Base-by-base conservation (phyloP, 2,329 filamentous ascomycete genomes). In the Raffaelea deltoideospora region DNA sequence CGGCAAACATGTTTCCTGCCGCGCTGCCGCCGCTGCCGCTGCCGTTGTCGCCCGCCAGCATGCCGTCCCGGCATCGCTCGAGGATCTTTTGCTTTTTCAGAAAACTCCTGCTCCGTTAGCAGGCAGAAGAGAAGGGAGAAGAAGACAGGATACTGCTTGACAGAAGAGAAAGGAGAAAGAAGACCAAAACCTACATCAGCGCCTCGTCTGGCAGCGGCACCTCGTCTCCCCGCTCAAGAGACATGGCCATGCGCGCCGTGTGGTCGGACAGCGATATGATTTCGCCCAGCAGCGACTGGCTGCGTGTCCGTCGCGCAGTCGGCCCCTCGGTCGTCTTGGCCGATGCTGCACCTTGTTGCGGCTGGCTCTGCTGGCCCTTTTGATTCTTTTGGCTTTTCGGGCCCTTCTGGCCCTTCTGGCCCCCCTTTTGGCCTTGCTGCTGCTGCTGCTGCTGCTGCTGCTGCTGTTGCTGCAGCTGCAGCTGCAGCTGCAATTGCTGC, bases 261-360 rank as follows among this genome's bases (percentile, higher is more conserved):
- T 60, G 58, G 33, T 61, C 59, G 11, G 63, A 55, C n/a, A 68
- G 50, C 24, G 51, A 51, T 23, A 57, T 52, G n/a, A 58, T 58
- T 34, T 58, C 55, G 26, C 50, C 39, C 17, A 58, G 42, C 24
- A 57, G 41, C 27, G 52, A 49, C 40, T 57, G 64, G 31, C 43
- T 46, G 9, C 38, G 43, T 9, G 37, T 39, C n/a, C 41, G 40
- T 11, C 45, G 39, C 5, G 38, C 40, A 1, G 41, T 37, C 24
- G 41, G 39, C 2, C 35, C 38, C 35, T 45, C 44, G 33, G 41
- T 38, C 20, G 39, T 35, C 37, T 41, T 42, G 21, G 35, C 39
- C 9, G 37, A 41, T 18, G 37, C n/a, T n/a, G n/a, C n/a, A n/a
- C n/a, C n/a, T n/a, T n/a, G n/a, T n/a, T n/a, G 36, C 18, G 31